A percentile compares a stretch with the other conserved stretches of the same genome.
phyloP scores from a whole-genome alignment of 805 yeast genomes.

The Cyberlindnera euphorbiae region DNA sequence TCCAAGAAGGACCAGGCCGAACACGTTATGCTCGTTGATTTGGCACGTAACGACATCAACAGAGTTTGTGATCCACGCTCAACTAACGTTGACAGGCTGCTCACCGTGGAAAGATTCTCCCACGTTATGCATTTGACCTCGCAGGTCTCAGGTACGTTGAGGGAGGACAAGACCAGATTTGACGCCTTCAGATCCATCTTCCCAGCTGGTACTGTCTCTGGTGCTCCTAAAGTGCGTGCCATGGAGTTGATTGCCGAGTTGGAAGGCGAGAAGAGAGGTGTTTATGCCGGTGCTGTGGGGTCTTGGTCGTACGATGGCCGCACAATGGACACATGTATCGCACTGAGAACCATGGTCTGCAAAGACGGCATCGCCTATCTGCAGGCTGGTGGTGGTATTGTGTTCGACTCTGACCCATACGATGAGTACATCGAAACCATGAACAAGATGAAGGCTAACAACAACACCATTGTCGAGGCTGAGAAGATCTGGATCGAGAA shows the following conservation, averaged over 20 bases:
- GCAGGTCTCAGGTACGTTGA: conserved; percentile 86
- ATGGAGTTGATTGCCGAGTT: conserved; percentile 91
- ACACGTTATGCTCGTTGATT: conserved; percentile 97
- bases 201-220: conserved; percentile 99
- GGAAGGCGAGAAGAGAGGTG: conserved; percentile 90
- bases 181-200: conserved; percentile 97
- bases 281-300: conserved; percentile 98
- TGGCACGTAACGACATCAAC: conserved; percentile 94
- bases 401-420: conserved; percentile 87
- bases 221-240: conserved; percentile 96
- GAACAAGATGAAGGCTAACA: conserved; percentile 95
- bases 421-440: conserved; percentile 95
- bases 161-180: conserved; percentile 81
- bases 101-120: conserved; percentile 88
- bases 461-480: conserved; percentile 86
- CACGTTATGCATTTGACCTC: conserved; percentile 97
- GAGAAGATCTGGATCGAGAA: conserved; percentile 68
- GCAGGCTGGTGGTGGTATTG: conserved; percentile 99
- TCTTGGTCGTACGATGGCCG: conserved; percentile 96
- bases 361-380: conserved; percentile 87
- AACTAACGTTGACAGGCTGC: conserved; percentile 80
- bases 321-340: conserved; percentile 96
- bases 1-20: conserved; percentile 94
- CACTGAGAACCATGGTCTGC: conserved; percentile 92
- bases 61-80: conserved; percentile 86